phyloP scores from a whole-genome alignment of 2,329 filamentous ascomycete genomes.

The Davidsoniella eucalypti region DNA sequence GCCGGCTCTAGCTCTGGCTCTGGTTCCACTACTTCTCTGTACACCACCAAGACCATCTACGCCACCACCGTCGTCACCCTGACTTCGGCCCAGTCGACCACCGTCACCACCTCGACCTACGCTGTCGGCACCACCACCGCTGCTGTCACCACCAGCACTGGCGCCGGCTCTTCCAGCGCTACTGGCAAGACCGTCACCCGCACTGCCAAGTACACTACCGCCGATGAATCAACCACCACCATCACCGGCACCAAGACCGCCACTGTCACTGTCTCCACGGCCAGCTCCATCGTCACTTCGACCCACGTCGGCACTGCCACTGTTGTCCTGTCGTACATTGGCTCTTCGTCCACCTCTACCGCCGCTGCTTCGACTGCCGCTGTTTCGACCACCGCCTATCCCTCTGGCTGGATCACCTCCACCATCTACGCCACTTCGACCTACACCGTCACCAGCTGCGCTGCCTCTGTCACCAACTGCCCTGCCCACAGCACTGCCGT shows the following conservation, averaged over 20 bases:
- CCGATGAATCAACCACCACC: too few relatives aligned
- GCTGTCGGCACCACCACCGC: not conserved
- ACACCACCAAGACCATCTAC: conserved; percentile 3
- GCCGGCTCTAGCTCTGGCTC: too few relatives aligned
- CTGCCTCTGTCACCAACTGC: not conserved
- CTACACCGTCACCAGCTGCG: not conserved
- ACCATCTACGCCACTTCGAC: not conserved
- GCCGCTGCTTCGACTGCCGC: not conserved
- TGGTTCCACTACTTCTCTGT: not conserved
- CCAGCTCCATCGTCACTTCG: too few relatives aligned
- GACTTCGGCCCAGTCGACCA: not conserved
- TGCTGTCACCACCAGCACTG: not conserved
- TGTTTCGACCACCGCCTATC: not conserved
- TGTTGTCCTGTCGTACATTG: not conserved
- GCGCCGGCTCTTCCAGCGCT: too few relatives aligned
- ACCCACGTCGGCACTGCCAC: not conserved
- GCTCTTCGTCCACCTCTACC: not conserved
- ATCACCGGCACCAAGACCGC: too few relatives aligned
- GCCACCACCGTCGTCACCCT: conserved; percentile 4
- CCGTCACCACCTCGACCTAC: too few relatives aligned
- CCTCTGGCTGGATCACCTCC: not conserved
- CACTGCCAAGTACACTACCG: too few relatives aligned
- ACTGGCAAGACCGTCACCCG: too few relatives aligned
- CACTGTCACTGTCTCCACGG: too few relatives aligned
- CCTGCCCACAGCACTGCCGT: not conserved